A percentile compares a stretch with the other conserved stretches of the same genome.
These are phyloP conservation scores for Rhytidiadelphus loreus DNA, from an alignment of 225 moss, liverwort and hornwort genomes.

Conservation along the genomic window DNA sequence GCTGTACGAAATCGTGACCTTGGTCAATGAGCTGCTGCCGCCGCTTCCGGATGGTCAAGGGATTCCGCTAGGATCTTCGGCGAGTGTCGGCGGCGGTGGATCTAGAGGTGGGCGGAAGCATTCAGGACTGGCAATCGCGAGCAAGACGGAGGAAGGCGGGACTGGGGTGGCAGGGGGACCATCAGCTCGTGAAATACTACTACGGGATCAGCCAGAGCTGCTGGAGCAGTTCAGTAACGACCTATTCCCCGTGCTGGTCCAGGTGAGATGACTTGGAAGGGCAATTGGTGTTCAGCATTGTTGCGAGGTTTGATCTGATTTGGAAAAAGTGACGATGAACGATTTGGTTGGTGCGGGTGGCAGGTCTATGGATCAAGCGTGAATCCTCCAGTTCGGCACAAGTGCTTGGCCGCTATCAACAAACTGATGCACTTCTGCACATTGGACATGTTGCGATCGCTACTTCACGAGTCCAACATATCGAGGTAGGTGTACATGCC, in stretches of 20 bases:
- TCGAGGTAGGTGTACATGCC: constrained; percentile 52
- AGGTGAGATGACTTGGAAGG: constrained; percentile 37
- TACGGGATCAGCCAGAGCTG: constrained; percentile 78
- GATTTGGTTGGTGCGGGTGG: not conserved
- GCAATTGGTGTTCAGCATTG: not conserved
- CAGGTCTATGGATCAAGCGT: constrained; percentile 99
- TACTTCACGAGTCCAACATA: constrained; percentile 82
- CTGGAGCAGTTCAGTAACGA: constrained; percentile 88
- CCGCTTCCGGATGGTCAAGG: constrained; percentile 62
- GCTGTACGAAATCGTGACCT: constrained; percentile 69
- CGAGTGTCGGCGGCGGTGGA: constrained; percentile 31
- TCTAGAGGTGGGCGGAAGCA: constrained; percentile 66
- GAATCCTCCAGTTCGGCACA: constrained; percentile 94
- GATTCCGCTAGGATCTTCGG: constrained; percentile 31
- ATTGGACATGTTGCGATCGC: constrained; percentile 83
- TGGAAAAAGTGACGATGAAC: not conserved
- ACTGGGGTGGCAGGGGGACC: constrained; percentile 18
- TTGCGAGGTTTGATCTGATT: not conserved
- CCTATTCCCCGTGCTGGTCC: constrained; percentile 83
- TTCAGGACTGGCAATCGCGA: constrained; percentile 39
- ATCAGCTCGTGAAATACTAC: constrained; percentile 64
- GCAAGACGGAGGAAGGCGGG: constrained; percentile 51
- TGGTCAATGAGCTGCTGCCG: constrained; percentile 93
- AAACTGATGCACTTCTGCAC: constrained; percentile 92
- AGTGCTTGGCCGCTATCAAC: constrained; percentile 87